A percentile compares a stretch with the other conserved stretches of the same genome.
Conservation (phyloP, 2,329 filamentous ascomycete species). For the Fusarium euwallaceae region DNA sequence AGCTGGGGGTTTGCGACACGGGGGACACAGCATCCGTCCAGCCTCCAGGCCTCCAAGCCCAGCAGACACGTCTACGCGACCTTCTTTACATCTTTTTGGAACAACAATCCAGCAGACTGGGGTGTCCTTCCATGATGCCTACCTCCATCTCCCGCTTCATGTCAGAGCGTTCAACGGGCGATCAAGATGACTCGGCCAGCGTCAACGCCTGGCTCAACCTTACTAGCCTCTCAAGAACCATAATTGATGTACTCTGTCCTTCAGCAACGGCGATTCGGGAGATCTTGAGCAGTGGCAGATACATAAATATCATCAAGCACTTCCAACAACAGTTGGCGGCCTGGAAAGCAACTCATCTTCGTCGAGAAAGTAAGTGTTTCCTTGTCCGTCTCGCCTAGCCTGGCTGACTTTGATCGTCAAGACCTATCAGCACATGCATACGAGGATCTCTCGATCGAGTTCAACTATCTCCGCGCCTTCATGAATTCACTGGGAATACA, state of each 20-base stretch:
- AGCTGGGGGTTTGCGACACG: constrained; percentile 26
- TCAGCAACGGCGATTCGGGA: constrained; percentile 49
- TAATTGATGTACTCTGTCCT: constrained; percentile 53
- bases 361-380: background rate
- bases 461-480: constrained; percentile 57
- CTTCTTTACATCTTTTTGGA: constrained; percentile 30
- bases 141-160: constrained; percentile 5
- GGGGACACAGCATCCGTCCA: background rate
- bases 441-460: constrained; percentile 64
- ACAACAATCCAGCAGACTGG: constrained; percentile 28
- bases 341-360: constrained; percentile 20
- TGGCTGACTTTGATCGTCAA: background rate
- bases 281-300: constrained; percentile 7
- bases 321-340: constrained; percentile 26
- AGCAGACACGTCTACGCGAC: constrained; percentile 10
- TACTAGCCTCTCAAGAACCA: constrained; percentile 21
- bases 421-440: constrained; percentile 27
- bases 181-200: background rate
- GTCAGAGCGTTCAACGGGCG: background rate
- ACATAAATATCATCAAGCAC: constrained; percentile 30
- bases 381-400: background rate
- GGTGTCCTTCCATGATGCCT: constrained; percentile 28
- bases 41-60: background rate
- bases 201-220: constrained; percentile 26
- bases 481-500: constrained; percentile 66